Evolutionary conservation across 192 early-diverging fungal genomes (phyloP).

Genomic region (Coemansia sp.): DNA sequence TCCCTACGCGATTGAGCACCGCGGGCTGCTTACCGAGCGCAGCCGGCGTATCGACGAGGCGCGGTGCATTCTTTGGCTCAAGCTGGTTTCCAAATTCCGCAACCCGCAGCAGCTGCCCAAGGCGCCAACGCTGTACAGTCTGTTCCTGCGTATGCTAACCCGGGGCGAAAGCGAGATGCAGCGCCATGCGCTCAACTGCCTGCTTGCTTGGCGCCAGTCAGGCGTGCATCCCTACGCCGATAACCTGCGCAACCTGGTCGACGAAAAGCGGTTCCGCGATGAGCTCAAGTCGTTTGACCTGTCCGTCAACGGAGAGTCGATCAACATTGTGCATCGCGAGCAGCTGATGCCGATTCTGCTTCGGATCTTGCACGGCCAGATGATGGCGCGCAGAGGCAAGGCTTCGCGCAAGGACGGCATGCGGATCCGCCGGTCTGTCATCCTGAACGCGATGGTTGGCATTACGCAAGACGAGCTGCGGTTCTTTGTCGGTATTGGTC

Average conservation of each 20-base stretch:
- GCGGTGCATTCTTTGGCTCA: constrained; percentile 32
- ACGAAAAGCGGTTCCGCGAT: constrained; percentile 91
- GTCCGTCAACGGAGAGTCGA: constrained; percentile 55
- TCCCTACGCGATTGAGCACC: constrained; percentile 8
- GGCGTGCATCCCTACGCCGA: constrained; percentile 72
- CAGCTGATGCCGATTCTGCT: constrained; percentile 73
- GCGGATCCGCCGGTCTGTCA: constrained; percentile 72
- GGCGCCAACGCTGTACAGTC: constrained; percentile 16
- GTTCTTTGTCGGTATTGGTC: constrained; percentile 75
- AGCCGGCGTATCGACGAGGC: constrained; percentile 14
- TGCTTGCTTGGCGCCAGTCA: constrained; percentile 78
- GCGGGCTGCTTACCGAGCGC: constrained; percentile 24
- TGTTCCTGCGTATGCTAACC: constrained; percentile 71
- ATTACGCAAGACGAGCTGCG: constrained; percentile 64
- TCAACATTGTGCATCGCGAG: constrained; percentile 66
- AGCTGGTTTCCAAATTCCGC: constrained; percentile 37
- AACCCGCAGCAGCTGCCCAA: constrained; percentile 25
- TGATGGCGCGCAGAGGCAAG: constrained; percentile 78
- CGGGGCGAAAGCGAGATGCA: constrained; percentile 83
- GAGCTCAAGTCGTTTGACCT: constrained; percentile 76
- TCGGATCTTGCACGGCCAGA: constrained; percentile 88
- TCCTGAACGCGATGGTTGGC: constrained; percentile 78
- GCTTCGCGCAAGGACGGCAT: constrained; percentile 66
- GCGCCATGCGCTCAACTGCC: constrained; percentile 73
- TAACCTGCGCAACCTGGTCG: constrained; percentile 69